A percentile compares a stretch with the other conserved stretches of the same genome.
phyloP scores from a whole-genome alignment of 2,329 filamentous ascomycete genomes.

The Pseudogymnoascus sp. region DNA sequence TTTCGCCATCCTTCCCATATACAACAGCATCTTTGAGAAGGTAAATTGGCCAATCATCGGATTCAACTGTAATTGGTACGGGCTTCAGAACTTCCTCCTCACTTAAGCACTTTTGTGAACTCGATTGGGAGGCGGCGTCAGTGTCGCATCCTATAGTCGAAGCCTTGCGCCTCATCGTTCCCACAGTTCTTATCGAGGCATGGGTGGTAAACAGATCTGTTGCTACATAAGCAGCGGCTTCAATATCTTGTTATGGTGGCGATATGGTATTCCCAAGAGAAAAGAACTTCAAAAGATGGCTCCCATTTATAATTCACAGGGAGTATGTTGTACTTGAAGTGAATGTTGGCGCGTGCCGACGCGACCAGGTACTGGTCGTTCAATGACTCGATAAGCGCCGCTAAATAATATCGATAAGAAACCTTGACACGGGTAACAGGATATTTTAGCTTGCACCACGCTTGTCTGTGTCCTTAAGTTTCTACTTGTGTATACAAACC shows the following conservation, averaged over 20 bases:
- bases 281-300: background rate
- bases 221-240: background rate
- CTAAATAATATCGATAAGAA: constrained; percentile 8
- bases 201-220: background rate
- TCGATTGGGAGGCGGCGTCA: constrained; percentile 35
- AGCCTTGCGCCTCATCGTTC: background rate
- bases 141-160: constrained; percentile 23
- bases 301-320: background rate
- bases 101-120: constrained; percentile 20
- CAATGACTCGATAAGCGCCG: constrained; percentile 8
- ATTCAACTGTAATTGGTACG: constrained; percentile 27
- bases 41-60: constrained; percentile 55
- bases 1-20: constrained; percentile 45
- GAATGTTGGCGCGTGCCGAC: background rate
- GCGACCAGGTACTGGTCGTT: background rate
- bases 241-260: background rate
- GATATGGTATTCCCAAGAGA: background rate
- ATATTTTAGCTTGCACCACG: constrained; percentile 4
- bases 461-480: background rate
- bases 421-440: background rate
- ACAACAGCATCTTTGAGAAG: constrained; percentile 54
- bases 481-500: background rate
- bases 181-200: background rate
- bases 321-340: background rate
- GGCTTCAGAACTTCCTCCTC: constrained; percentile 11